Base-by-base conservation (phyloP, 331 rosid species). In the Prunus yedoensis region DNA sequence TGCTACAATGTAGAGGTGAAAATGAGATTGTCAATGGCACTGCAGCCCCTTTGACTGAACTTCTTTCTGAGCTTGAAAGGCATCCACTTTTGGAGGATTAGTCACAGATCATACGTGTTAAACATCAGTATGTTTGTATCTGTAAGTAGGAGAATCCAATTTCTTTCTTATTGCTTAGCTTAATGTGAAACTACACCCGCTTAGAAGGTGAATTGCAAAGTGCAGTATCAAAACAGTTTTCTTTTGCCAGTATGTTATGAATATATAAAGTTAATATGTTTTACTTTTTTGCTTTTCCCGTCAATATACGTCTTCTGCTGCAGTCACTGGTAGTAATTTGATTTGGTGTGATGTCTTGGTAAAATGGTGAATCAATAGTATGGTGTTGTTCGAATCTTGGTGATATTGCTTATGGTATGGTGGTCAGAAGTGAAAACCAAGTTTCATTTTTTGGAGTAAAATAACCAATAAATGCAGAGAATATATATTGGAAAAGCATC, bases 1-100 rank as follows among this genome's bases (percentile, higher is more conserved):
- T 91, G 83, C 85, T 69, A 70, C 92, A 81, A 70, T 89, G 98
- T 76, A 89, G 88, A 87, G 82, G 82, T 77, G 83, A 84, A 70
- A 86, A 83, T 68, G 86, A 75, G 80, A 81, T 84, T 32, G 68
- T 28, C 79, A 85, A 89, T 64, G 77, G 75, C 77, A 91, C 88
- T 66, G 71, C 74, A 52, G 80, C 82, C 65, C 91, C 89, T 62
- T 66, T 83, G 74, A 67, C 86, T 21, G 90, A 86, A 61, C 88
- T 81, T 77, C 84, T 87, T 83, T 84, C 89, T 50, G 93, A 85
- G 85, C 87, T 91, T 30, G 91, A 91, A 82, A 87, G 87, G 49
- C 92, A 86, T 49, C 91, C 82, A 57, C 84, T 81, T 66, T 79
- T 88, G 74, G 98, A 87, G 84, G 94, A 91, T 82, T 93, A 87